A percentile compares a stretch with the other conserved stretches of the same genome.
Conservation (phyloP, 164 flowering plant species). For the Magnolia sinica region DNA sequence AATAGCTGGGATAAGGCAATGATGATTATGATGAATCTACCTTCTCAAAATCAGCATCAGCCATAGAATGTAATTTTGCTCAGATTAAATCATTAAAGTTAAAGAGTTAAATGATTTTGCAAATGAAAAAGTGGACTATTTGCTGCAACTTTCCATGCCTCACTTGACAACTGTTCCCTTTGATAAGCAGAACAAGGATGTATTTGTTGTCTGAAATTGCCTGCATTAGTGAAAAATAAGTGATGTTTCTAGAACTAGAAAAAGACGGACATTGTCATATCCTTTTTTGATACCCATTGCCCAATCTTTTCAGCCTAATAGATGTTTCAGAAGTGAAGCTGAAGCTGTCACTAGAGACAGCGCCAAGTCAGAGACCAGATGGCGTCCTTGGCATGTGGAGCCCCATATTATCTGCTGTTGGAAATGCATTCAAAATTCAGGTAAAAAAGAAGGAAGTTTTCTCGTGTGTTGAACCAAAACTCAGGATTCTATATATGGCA, state of each 20-base stretch:
- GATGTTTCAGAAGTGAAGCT: conserved; percentile 88
- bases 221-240: neutral
- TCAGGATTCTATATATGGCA: no score
- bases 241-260: neutral
- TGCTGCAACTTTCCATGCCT: no score
- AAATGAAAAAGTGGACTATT: no score
- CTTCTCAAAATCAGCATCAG: no score
- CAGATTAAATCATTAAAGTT: no score
- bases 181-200: neutral
- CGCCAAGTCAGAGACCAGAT: conserved; percentile 82
- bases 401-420: conserved; percentile 88
- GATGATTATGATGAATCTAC: no score
- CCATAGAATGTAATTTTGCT: no score
- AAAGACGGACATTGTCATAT: neutral
- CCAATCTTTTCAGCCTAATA: conserved; percentile 58
- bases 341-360: conserved; percentile 78
- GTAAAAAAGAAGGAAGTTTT: conserved; percentile 20
- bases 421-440: conserved; percentile 94
- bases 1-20: no score
- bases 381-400: conserved; percentile 98
- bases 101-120: no score
- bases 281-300: neutral
- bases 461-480: no score
- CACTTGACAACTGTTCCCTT: no score
- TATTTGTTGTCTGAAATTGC: neutral